Base-by-base conservation (phyloP, 768 basidiomycete species). In the Kwoniella heveanensis region DNA sequence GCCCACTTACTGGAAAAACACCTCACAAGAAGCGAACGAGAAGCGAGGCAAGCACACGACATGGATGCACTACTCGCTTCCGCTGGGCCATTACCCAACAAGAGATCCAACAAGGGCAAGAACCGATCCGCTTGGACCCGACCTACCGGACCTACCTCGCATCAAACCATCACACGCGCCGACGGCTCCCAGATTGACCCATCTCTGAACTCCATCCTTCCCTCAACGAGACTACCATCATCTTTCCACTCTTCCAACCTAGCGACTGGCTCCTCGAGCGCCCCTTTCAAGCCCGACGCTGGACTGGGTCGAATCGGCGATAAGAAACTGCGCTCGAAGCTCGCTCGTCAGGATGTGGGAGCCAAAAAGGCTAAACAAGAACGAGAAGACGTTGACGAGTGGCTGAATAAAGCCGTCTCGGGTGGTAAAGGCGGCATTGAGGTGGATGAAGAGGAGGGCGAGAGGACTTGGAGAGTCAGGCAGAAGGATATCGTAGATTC, bases 391-490 rank as follows among this genome's bases (percentile, higher is more conserved):
- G 76, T 78, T 5, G 72, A 78, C 60, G 72, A 78, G 47, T 78
- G 74, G 68, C 46, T 79, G 39, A 74, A 80, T 47, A 69, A 81
- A 90, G 70, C 82, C 91, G n/a, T 79, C 87, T 60, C 82, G 84
- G 48, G 72, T 39, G 88, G 86, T 39, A 90, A 59, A 25, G 94
- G 94, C 1, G 80, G 83, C 59, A 86, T 97, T 61, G 85, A 89
- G 75, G 85, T 85, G 21, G 92, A 94, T 70, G 86, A 84, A 1
- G 72, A 69, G 19, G 86, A 86, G 57, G 83, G 97, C 80, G 96
- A 98, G 76, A 81, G 86, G 74, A 97, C 95, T 7, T 98, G 92
- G 93, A 84, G 91, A 62, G 84, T 92, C 8, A 83, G 85, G 0
- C 96, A 98, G 81, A 83, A 84, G 8, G 93, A 94, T 64, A 88